Percentiles rank a stretch among this genome's conserved stretches.
These are phyloP conservation scores for Hypocreales sp. DNA, from an alignment of 2,329 filamentous ascomycete genomes.

Conservation along the genomic window DNA sequence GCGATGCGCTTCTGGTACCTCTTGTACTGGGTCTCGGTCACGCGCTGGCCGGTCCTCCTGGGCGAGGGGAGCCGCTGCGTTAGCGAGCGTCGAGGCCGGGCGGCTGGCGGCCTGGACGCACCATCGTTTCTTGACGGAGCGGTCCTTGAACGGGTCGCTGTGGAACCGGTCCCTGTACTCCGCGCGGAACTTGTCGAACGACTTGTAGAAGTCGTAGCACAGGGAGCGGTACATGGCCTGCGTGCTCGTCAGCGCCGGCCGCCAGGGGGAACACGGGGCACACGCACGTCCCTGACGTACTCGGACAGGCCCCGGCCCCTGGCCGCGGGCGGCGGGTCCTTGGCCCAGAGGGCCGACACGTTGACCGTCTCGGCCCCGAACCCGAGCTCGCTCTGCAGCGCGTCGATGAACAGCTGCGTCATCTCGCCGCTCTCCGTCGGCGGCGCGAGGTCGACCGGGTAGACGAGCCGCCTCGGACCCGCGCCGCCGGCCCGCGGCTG, in stretches of 20 bases:
- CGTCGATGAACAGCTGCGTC: conserved; percentile 8
- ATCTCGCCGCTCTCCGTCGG: conserved; percentile 4
- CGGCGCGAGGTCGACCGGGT: conserved; percentile 9
- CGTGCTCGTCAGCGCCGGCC: neutral
- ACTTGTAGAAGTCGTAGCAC: conserved; percentile 17
- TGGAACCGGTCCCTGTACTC: conserved; percentile 10
- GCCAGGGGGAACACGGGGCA: too few species aligned
- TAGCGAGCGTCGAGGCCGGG: neutral
- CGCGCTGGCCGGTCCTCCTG: conserved; percentile 11
- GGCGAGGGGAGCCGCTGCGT: neutral
- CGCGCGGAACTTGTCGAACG: conserved; percentile 12
- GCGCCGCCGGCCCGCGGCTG: neutral
- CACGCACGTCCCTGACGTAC: conserved; percentile 15
- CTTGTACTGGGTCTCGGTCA: conserved; percentile 9
- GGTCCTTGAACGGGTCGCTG: conserved; percentile 12
- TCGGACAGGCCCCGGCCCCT: conserved; percentile 8
- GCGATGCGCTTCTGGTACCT: conserved; percentile 9
- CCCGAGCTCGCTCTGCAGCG: conserved; percentile 9
- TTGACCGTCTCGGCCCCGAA: conserved; percentile 7
- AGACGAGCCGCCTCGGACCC: conserved; percentile 9
- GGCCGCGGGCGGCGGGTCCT: conserved; percentile 8
- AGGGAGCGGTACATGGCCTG: conserved; percentile 15
- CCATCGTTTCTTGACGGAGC: conserved; percentile 13
- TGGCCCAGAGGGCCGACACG: conserved; percentile 8
- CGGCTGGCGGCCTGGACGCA: conserved; percentile 5